Evolutionary conservation across 2,329 filamentous ascomycete genomes (phyloP).

Genomic region (Scedosporium boydii): DNA sequence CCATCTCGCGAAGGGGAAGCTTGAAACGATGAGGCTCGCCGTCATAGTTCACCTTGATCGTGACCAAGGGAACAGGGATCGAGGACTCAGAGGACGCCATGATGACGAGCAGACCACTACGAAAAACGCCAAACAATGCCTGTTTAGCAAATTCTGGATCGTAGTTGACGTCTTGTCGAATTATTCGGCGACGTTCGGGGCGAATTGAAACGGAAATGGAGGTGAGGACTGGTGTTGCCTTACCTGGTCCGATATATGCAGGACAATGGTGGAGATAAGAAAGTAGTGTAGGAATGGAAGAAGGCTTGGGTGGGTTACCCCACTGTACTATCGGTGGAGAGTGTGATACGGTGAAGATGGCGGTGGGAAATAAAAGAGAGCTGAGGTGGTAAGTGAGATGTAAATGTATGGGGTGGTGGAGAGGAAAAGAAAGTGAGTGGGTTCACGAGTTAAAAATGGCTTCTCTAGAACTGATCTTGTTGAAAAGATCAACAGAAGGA

Average conservation of each 20-base stretch:
- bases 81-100: slow-evolving; percentile 1
- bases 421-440: background rate
- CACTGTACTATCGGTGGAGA: background rate
- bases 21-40: slow-evolving; percentile 76
- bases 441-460: background rate
- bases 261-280: background rate
- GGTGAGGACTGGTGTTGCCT: background rate
- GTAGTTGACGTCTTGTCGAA: too few species aligned
- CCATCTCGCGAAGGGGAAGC: slow-evolving; percentile 78
- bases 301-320: background rate
- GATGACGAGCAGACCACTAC: background rate
- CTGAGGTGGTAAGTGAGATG: background rate
- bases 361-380: background rate
- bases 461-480: background rate
- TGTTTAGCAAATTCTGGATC: too few species aligned
- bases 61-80: slow-evolving; percentile 39
- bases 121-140: too few species aligned
- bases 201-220: background rate
- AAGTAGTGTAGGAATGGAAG: background rate
- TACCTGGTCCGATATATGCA: background rate
- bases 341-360: background rate
- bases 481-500: background rate
- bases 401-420: background rate
- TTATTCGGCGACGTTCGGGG: too few species aligned
- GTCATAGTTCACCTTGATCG: slow-evolving; percentile 74